Evolutionary conservation across 2,329 filamentous ascomycete species (phyloP).

Genomic region (Dryadomyces quercivorus): DNA sequence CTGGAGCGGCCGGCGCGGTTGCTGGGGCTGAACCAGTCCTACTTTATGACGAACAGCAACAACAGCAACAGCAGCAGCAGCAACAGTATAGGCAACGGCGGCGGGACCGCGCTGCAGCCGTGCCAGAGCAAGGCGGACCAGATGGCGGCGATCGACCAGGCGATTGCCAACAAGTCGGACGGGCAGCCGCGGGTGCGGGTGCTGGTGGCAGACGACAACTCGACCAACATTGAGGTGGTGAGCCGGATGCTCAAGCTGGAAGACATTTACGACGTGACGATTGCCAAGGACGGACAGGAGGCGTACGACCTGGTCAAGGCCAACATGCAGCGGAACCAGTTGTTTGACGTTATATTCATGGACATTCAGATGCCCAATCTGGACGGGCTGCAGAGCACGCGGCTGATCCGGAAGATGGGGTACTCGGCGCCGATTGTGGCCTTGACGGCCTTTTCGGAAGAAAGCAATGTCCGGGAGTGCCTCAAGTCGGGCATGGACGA

Average conservation of each 20-base stretch:
- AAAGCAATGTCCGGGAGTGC: constrained; percentile 76
- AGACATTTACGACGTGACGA: constrained; percentile 74
- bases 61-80: not conserved
- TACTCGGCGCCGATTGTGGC: constrained; percentile 84
- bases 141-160: constrained; percentile 51
- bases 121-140: constrained; percentile 40
- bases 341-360: constrained; percentile 89
- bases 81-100: too few relatives aligned
- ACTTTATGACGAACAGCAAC: constrained; percentile 43
- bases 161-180: constrained; percentile 44
- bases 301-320: constrained; percentile 77
- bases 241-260: constrained; percentile 61
- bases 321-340: constrained; percentile 59
- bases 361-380: constrained; percentile 93
- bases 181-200: constrained; percentile 58
- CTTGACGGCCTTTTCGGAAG: constrained; percentile 79
- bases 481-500: constrained; percentile 88
- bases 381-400: constrained; percentile 77
- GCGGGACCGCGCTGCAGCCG: constrained; percentile 17
- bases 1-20: constrained; percentile 63
- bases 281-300: constrained; percentile 78
- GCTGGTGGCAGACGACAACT: constrained; percentile 66
- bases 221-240: constrained; percentile 45
- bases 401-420: constrained; percentile 73
- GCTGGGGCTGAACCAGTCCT: constrained; percentile 72